Evolutionary conservation across 2,329 filamentous ascomycete species (phyloP), one percentile per base, ranked within the genome.

Genomic region (Talaromyces sp.): DNA sequence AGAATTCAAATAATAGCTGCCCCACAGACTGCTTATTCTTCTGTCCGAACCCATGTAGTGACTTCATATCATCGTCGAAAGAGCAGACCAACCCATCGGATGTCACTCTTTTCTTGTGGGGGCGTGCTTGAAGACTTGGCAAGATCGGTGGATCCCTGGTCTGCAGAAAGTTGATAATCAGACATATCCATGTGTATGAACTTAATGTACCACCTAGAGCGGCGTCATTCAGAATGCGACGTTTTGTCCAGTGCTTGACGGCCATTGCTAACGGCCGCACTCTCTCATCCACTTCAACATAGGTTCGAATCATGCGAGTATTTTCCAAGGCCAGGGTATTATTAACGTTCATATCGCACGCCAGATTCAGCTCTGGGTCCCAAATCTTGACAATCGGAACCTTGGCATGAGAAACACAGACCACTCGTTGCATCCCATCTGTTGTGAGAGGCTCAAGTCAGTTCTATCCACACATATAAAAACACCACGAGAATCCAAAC

Each of bases 341-440:
- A 77, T 99, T 99, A 76, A 99, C 92, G 65, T 99, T 99, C 88
- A 99, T 94, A 70, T 99, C 94, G 72, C 92, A 97, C 14, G 91
- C 89, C 46, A 99, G 80, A 60, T 87, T 80, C 52, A 97, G 80
- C 71, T 96, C 91, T 3, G 94, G 94, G 70, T 99, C 94, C 92
- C 94, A 99, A 51, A 96, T 90, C 78, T 97, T 97, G 63, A 99
- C 94, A 67, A 99, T 99, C 3, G 94, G 93, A 13, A 99, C 94
- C 74, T 97, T 97, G 54, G 94, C 94, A 37, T 89, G 90, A 24
- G 91, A 91, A 47, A 97, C 91, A 70, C 94, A 99, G 20, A 97
- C 89, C 1, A 99, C 91, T 66, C 90, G 90, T 72, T 97, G 84
- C 94, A 99, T 99, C 35, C 93, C 93, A 77, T 91, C 93, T 96